Base-by-base conservation (phyloP, 2,329 filamentous ascomycete species). In the Fusarium sacchari region DNA sequence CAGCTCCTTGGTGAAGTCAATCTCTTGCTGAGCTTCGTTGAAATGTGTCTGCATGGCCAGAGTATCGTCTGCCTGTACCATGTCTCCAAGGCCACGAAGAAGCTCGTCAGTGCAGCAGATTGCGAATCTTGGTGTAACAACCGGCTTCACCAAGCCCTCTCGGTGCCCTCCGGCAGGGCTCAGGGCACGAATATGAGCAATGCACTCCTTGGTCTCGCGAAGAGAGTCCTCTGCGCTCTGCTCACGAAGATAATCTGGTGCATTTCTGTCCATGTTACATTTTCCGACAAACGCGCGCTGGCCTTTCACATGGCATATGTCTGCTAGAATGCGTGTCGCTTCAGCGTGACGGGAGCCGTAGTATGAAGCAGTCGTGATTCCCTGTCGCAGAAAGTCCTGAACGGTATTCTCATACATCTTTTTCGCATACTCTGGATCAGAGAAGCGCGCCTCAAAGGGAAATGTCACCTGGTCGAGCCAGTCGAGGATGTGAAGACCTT, bases 391-490 rank as follows among this genome's bases (percentile, higher is more conserved):
- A 15, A 69, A 69, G 12, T 69, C 66, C 14, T 56, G 32, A 2
- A 69, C 64, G 2, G 64, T 69, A 22, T 64, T 26, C 3, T 69
- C 32, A 24, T 69, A 69, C 57, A 69, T 69, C 14, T 22, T 36
- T 7, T 24, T 40, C 2, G 66, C 66, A 7, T 69, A 69, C 1
- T 26, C 14, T 2, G 66, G 49, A 39, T 69, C 57, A 6, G 57
- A 68, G 37, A 69, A 69, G 3, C 66, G 64, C 1, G 66, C 66
- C 2, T 69, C 66, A 3, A 69, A 26, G 3, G 70, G 89, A 73
- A 92, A 93, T 0, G 91, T 93, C 32, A 91, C 83, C n/a, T 87
- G 79, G 39, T 88, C 84, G 3, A 93, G 84, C 91, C 91, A 93
- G 76, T 92, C 88, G 13, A 91, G 82, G 67, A 89, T 87, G 68